Evolutionary conservation across 495 filamentous ascomycete species (phyloP).

Genomic region (Xeromyces bisporus): DNA sequence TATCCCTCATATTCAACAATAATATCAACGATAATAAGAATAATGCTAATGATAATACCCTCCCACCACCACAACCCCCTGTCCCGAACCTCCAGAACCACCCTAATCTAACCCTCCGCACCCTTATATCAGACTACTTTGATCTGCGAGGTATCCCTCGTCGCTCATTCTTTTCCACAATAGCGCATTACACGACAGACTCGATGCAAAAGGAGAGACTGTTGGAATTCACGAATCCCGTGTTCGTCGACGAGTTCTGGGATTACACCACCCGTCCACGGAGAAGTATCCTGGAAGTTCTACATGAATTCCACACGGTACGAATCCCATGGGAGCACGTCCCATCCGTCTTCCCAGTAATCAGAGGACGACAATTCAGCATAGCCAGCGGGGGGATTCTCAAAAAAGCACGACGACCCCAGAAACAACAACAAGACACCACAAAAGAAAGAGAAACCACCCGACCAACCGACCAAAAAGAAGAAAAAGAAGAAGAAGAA

Average conservation of each 20-base stretch:
- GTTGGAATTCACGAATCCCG: constrained; percentile 58
- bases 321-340: constrained; percentile 61
- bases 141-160: constrained; percentile 82
- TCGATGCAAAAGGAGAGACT: constrained; percentile 63
- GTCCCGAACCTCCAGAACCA: constrained; percentile 26
- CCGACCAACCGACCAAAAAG: too few relatives aligned
- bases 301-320: constrained; percentile 77
- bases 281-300: constrained; percentile 75
- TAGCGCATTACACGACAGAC: constrained; percentile 58
- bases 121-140: constrained; percentile 61
- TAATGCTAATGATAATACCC: too few relatives aligned
- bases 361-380: constrained; percentile 73
- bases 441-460: too few relatives aligned
- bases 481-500: too few relatives aligned
- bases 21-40: constrained; percentile 14
- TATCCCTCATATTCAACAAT: constrained; percentile 27
- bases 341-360: constrained; percentile 51
- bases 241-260: constrained; percentile 75
- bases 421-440: too few relatives aligned
- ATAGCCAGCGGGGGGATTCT: constrained; percentile 57
- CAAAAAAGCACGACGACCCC: constrained; percentile 24
- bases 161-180: constrained; percentile 61
- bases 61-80: too few relatives aligned
- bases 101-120: constrained; percentile 46
- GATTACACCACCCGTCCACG: constrained; percentile 91